phyloP scores from a whole-genome alignment of 1,284 basidiomycete genomes.

The Cryptococcus deneoformans region DNA sequence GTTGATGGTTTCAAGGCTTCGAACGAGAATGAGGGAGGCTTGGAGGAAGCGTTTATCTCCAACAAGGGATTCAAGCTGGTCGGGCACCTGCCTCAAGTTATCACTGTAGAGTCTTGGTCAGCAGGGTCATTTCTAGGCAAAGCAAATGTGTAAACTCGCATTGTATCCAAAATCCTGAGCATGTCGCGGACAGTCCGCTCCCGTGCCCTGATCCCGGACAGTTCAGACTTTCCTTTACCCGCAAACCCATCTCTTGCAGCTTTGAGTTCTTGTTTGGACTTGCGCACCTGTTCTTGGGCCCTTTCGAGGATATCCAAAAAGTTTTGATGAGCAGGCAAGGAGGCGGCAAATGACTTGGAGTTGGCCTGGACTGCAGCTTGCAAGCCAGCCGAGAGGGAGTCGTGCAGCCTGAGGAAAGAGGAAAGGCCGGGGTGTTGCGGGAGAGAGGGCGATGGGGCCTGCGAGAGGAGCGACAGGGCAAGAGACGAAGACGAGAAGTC shows the following conservation, averaged over 20 bases:
- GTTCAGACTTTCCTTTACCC: conserved; percentile 59
- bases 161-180: conserved; percentile 82
- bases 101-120: conserved; percentile 51
- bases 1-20: conserved; percentile 86
- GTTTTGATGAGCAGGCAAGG: conserved; percentile 79
- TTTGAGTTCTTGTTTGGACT: conserved; percentile 67
- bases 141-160: conserved; percentile 61
- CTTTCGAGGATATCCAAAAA: conserved; percentile 66
- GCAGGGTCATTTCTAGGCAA: background rate
- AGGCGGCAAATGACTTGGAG: conserved; percentile 87
- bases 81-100: conserved; percentile 84
- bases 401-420: conserved; percentile 39
- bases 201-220: conserved; percentile 79
- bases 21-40: conserved; percentile 82
- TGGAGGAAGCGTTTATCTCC: conserved; percentile 92
- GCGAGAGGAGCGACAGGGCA: conserved; percentile 78
- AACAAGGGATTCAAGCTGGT: conserved; percentile 88
- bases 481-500: conserved; percentile 92
- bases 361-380: conserved; percentile 61
- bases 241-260: conserved; percentile 54
- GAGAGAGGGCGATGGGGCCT: conserved; percentile 54
- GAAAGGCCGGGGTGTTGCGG: conserved; percentile 30
- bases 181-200: conserved; percentile 85
- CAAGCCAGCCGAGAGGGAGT: conserved; percentile 37
- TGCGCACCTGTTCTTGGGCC: conserved; percentile 68